Evolutionary conservation across 140 eudicot genomes (phyloP).

Genomic region (Bidens hawaiensis): DNA sequence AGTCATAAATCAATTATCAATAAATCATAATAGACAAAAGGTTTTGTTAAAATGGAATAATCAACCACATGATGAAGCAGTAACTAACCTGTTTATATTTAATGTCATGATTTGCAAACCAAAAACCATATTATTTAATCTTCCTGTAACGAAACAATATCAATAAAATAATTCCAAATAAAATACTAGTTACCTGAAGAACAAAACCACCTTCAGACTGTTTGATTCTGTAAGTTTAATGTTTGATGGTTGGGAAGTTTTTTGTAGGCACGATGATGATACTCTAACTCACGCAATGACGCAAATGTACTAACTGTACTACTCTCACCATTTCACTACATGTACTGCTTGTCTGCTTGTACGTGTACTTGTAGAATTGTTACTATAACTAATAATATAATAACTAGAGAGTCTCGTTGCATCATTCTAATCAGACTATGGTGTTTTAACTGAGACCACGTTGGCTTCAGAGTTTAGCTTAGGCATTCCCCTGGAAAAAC

Average conservation of each 20-base stretch:
- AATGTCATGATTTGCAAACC: no score
- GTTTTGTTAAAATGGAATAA: no score
- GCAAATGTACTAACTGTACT: slow-evolving; percentile 13
- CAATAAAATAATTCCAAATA: neutral
- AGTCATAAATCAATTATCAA: no score
- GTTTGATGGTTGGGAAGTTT: neutral
- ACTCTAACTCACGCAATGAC: neutral
- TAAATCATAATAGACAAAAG: no score
- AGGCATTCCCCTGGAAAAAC: no score
- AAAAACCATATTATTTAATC: neutral
- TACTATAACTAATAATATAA: no score
- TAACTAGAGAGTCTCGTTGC: no score
- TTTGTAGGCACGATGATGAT: neutral
- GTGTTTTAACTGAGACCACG: no score
- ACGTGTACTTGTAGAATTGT: neutral
- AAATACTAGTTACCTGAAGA: slow-evolving; percentile 16
- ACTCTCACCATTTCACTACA: neutral
- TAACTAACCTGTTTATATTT: no score
- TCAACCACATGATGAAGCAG: no score
- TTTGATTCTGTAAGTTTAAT: neutral
- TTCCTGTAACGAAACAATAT: neutral
- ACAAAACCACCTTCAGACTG: slow-evolving; percentile 1
- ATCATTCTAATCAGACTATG: no score
- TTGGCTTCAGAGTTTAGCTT: no score
- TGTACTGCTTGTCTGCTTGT: slow-evolving; percentile 24